Base-by-base conservation (phyloP, 2,329 filamentous ascomycete genomes). In the Sodiomyces alkalinus region DNA sequence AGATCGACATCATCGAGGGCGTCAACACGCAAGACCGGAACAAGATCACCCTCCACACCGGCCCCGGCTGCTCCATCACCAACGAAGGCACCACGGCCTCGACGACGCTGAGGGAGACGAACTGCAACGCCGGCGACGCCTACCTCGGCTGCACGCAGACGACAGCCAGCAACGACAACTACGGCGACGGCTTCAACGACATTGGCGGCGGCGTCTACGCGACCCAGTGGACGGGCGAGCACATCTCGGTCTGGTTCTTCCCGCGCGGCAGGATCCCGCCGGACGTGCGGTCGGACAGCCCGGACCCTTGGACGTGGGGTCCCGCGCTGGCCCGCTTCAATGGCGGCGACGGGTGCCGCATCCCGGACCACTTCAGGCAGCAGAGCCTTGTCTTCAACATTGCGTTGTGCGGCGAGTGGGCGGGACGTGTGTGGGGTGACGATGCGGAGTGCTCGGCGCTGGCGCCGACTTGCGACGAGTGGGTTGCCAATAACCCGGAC, bases 351-450 rank as follows among this genome's bases (percentile, higher is more conserved):
- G 62, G 59, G 31, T 94, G 87, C 53, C 57, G 86, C 41, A 78
- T 92, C 38, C 59, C 74, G 34, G 39, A 53, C 2, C 65, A 76
- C 50, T 92, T 94, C 57, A 57, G 58, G 34, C 53, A 77, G 34
- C 68, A 92, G 56, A 68, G 76, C 41, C 73, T 94, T 37, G 68
- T 87, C 37, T 75, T 90, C 51, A 73, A 87, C 53, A 90, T 75
- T 1, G 80, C 79, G 5, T 82, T 92, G 49, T 94, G 86, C 51
- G 86, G 86, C 13, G 70, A 78, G 45, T 93, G 85, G 85, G 85
- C 85, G 6, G 81, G 81, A 15, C 48, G 57, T 22, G 70, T 74
- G 19, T 92, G 79, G 76, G 43, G 45, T 27, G 44, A 49, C 18
- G 62, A 74, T 34, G 36, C 52, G 4, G 62, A 65, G 23, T 86